Base-by-base conservation (phyloP, 768 basidiomycete species). In the Lactarius sanguifluus region DNA sequence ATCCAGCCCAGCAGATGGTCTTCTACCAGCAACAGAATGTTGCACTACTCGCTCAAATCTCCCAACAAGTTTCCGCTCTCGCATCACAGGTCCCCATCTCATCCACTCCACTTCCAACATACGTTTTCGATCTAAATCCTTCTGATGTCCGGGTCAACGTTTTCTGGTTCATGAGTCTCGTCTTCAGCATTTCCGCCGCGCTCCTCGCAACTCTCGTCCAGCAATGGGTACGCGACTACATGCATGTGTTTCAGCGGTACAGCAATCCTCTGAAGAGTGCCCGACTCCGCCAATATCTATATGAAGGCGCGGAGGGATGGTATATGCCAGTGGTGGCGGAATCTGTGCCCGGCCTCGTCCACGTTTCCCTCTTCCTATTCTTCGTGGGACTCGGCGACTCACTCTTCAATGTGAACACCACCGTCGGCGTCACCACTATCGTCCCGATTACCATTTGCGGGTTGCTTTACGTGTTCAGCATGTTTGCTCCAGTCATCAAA, bases 371-470 rank as follows among this genome's bases (percentile, higher is more conserved):
- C 16, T 77, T 82, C 25, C 74, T 84, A 10, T 84, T 84, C 73
- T 79, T 86, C 72, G 76, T 79, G 36, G 80, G 81, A 38, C 76
- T 85, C 38, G 72, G 82, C 40, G 76, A 78, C 25, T 82, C 84
- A 69, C 73, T 84, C 36, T 72, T 72, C 64, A 72, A 78, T 12
- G 71, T 71, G 47, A 69, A 71, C 50, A n/a, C 10, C 2, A 59
- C 50, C 23, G 64, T 71, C 15, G 66, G 67, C 0, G 25, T 57
- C 3, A 43, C 59, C 5, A 57, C 64, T 0, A 38, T 65, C 3
- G n/a, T 64, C 2, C 61, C 68, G 8, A 61, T 71, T 9, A n/a
- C 54, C 25, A 15, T 56, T 25, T 68, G 66, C 23, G 61, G 36
- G 3, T 7, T 55, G 0, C 15, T 66, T 25, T 73, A 71, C 45